A percentile compares a stretch with the other conserved stretches of the same genome.
Evolutionary conservation across 169 alveolate genomes (phyloP).

Genomic region (Eimeria zaria): DNA sequence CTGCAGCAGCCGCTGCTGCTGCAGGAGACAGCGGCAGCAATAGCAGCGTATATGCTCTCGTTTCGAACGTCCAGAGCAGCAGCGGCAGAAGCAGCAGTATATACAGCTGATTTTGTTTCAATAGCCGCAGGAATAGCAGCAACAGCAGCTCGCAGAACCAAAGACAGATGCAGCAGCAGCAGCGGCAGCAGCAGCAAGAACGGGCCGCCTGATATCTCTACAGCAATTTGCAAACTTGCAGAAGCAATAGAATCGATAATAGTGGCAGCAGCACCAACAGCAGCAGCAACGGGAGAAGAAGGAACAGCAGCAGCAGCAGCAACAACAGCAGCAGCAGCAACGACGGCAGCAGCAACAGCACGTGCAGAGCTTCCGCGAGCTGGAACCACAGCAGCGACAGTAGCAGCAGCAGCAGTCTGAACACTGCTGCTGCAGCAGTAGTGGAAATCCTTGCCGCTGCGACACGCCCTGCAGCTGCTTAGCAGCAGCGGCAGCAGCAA

Average conservation of each 20-base stretch:
- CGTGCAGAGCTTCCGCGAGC: neutral
- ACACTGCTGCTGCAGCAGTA: constrained; percentile 20
- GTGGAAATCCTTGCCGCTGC: neutral
- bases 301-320: constrained; percentile 15
- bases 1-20: constrained; percentile 31
- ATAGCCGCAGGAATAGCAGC: constrained; percentile 20
- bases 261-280: constrained; percentile 9
- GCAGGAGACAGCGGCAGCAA: constrained; percentile 12
- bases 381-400: neutral
- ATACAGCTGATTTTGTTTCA: neutral
- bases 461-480: neutral
- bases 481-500: constrained; percentile 48
- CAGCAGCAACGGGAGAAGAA: neutral
- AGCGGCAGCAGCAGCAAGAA: constrained; percentile 13
- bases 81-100: constrained; percentile 6
- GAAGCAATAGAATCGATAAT: constrained; percentile 14
- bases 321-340: neutral
- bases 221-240: neutral
- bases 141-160: neutral
- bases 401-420: constrained; percentile 10
- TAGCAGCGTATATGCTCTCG: neutral
- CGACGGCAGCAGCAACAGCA: constrained; percentile 26
- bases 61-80: neutral
- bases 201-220: neutral
- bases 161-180: neutral